Conservation (phyloP, 108 stramenopile genomes). For the Cylindrotheca closterium region DNA sequence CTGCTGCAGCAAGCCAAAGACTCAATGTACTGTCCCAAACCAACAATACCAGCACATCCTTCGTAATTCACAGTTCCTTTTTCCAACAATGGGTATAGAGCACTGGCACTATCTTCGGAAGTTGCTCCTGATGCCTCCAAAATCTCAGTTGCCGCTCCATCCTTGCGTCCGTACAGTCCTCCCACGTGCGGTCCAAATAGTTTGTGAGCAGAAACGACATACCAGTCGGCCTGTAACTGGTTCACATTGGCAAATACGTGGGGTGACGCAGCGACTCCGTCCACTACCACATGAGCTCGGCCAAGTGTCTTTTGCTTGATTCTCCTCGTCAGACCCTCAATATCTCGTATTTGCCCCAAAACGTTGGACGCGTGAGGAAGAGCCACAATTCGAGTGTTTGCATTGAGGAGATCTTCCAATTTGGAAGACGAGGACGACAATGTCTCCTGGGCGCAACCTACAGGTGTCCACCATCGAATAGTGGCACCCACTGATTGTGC, state of each 20-base stretch:
- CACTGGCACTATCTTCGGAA: not conserved
- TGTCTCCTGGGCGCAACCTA: not conserved
- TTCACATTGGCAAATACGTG: constrained; percentile 46
- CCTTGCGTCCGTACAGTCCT: constrained; percentile 39
- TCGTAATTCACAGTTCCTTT: constrained; percentile 80
- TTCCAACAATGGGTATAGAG: constrained; percentile 41
- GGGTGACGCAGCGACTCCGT: constrained; percentile 84
- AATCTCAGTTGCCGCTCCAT: constrained; percentile 15
- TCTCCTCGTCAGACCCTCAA: constrained; percentile 28
- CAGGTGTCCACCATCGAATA: constrained; percentile 63
- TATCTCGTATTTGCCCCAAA: constrained; percentile 65
- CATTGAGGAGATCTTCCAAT: constrained; percentile 46
- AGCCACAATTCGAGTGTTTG: constrained; percentile 60
- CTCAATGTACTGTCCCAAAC: constrained; percentile 56
- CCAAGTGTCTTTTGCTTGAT: constrained; percentile 36
- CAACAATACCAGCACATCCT: constrained; percentile 68
- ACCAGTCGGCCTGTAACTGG: constrained; percentile 57
- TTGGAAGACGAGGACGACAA: constrained; percentile 9
- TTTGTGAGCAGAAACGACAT: constrained; percentile 79
- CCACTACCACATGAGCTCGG: constrained; percentile 67
- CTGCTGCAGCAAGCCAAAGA: constrained; percentile 9
- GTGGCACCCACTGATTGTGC: constrained; percentile 45
- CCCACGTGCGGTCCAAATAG: constrained; percentile 83
- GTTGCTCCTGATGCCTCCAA: not conserved
- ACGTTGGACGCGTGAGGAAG: constrained; percentile 83